A percentile compares a stretch with the other conserved stretches of the same genome.
phyloP scores from a whole-genome alignment of 1,284 basidiomycete species.

The Neolentinus lepideus region DNA sequence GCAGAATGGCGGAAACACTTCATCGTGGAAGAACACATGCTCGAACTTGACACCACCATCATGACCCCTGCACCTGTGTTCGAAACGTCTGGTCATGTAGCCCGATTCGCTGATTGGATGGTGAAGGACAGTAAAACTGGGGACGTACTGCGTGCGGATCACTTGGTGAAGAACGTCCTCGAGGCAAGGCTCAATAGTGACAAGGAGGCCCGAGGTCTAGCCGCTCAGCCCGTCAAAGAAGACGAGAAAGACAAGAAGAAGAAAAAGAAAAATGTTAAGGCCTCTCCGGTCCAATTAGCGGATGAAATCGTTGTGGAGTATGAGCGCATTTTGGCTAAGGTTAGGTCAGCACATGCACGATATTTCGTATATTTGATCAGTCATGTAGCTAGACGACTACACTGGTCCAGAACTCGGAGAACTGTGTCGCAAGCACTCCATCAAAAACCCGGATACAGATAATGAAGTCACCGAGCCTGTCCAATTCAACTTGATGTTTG shows the following conservation, averaged over 20 bases:
- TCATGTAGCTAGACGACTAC: constrained; percentile 86
- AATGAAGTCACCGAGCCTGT: constrained; percentile 92
- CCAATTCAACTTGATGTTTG: constrained; percentile 99
- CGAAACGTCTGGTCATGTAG: constrained; percentile 97
- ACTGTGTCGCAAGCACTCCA: constrained; percentile 78
- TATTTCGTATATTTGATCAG: constrained; percentile 2
- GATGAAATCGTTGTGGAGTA: constrained; percentile 79
- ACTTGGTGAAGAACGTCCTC: constrained; percentile 91
- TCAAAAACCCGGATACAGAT: constrained; percentile 88
- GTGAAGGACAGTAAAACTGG: constrained; percentile 92
- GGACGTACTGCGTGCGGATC: constrained; percentile 96
- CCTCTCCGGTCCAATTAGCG: constrained; percentile 68
- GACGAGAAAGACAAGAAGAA: constrained; percentile 66
- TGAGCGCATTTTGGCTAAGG: constrained; percentile 81
- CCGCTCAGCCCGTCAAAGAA: constrained; percentile 38
- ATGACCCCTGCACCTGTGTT: constrained; percentile 96
- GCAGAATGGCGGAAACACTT: constrained; percentile 97
- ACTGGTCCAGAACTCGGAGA: constrained; percentile 85
- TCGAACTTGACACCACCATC: constrained; percentile 97
- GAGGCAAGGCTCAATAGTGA: constrained; percentile 89
- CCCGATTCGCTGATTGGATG: constrained; percentile 99
- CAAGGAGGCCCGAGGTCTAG: constrained; percentile 82
- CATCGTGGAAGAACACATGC: constrained; percentile 98
- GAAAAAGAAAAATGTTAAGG: constrained; percentile 80
- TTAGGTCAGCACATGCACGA: constrained; percentile 24